Percentiles rank a stretch among this genome's conserved stretches.
These are phyloP conservation scores for Wickerhamiella sorbophila DNA, from an alignment of 805 yeast species.

Conservation along the genomic window DNA sequence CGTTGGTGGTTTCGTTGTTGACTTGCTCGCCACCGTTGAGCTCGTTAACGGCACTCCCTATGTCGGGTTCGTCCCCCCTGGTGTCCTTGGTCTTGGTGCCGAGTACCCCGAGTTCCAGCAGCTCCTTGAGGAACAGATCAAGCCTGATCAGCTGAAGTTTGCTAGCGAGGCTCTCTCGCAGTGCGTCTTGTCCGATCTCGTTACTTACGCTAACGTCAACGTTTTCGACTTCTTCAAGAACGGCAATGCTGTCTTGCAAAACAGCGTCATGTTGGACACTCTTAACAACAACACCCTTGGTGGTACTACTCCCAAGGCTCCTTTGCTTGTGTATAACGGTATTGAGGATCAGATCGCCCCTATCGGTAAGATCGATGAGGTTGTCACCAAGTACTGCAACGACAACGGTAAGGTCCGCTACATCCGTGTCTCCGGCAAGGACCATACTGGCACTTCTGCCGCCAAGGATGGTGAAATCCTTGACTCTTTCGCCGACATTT, in stretches of 20 bases:
- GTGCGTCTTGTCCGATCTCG: constrained; percentile 12
- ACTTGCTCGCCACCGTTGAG: constrained; percentile 11
- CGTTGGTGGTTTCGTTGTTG: constrained; percentile 7
- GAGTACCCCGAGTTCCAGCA: constrained; percentile 14
- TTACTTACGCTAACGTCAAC: constrained; percentile 10
- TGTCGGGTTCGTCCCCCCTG: constrained; percentile 18
- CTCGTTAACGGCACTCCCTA: constrained; percentile 11
- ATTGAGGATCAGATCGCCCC: constrained; percentile 15
- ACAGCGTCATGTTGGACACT: constrained; percentile 4
- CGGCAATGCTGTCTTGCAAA: constrained; percentile 13
- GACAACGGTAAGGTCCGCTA: constrained; percentile 16
- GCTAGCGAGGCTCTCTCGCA: constrained; percentile 6
- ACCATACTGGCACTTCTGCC: constrained; percentile 8
- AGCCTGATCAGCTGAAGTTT: constrained; percentile 1
- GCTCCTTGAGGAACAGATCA: constrained; percentile 4
- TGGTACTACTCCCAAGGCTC: constrained; percentile 10
- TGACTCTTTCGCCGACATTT: constrained; percentile 9
- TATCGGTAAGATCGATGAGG: constrained; percentile 10
- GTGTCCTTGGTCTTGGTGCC: constrained; percentile 15
- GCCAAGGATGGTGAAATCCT: constrained; percentile 13
- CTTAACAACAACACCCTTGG: constrained; percentile 12
- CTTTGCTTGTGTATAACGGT: constrained; percentile 18
- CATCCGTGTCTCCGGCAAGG: constrained; percentile 8
- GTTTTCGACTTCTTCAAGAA: constrained; percentile 12
- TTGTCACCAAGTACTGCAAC: constrained; percentile 5